phyloP scores from a whole-genome alignment of 176 grass and related monocot genomes.

The Oryza glumipatula region DNA sequence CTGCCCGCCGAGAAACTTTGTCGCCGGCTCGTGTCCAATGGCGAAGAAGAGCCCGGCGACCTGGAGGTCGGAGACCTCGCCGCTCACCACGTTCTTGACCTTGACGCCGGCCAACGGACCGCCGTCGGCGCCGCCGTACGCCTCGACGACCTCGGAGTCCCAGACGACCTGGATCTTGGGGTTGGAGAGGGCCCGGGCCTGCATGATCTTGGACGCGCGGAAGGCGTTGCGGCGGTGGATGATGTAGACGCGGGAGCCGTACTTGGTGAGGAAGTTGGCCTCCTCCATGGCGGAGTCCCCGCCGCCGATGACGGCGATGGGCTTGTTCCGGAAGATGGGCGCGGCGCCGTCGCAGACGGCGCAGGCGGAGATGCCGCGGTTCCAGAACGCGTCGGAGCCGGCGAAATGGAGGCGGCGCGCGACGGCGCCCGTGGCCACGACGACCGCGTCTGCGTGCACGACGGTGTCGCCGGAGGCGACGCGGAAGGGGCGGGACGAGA shows the following conservation, averaged over 20 bases:
- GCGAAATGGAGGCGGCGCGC: conserved; percentile 78
- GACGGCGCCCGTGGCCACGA: conserved; percentile 88
- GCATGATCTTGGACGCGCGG: conserved; percentile 98
- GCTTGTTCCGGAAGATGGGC: conserved; percentile 88
- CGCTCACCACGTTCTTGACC: conserved; percentile 75
- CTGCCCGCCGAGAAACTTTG: conserved; percentile 90
- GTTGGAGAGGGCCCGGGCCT: conserved; percentile 75
- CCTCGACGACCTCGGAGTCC: conserved; percentile 88
- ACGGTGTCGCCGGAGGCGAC: conserved; percentile 64
- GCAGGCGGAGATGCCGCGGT: conserved; percentile 92
- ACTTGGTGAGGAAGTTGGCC: conserved; percentile 98
- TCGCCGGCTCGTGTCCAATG: conserved; percentile 88
- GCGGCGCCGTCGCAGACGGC: conserved; percentile 96
- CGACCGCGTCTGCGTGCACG: conserved; percentile 71
- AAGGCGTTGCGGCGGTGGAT: conserved; percentile 86
- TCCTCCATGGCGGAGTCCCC: conserved; percentile 99
- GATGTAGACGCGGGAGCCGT: conserved; percentile 90
- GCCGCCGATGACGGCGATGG: conserved; percentile 86
- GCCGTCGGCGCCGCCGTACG: conserved; percentile 49
- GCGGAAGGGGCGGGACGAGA: conserved; percentile 71
- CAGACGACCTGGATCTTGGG: conserved; percentile 92
- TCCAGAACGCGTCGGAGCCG: conserved; percentile 82
- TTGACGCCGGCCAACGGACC: conserved; percentile 72
- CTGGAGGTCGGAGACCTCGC: conserved; percentile 65
- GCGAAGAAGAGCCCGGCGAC: conserved; percentile 91